Evolutionary conservation across 306 rosid genomes (phyloP), one percentile per base, ranked within the genome.

Genomic region (Morella rubra): DNA sequence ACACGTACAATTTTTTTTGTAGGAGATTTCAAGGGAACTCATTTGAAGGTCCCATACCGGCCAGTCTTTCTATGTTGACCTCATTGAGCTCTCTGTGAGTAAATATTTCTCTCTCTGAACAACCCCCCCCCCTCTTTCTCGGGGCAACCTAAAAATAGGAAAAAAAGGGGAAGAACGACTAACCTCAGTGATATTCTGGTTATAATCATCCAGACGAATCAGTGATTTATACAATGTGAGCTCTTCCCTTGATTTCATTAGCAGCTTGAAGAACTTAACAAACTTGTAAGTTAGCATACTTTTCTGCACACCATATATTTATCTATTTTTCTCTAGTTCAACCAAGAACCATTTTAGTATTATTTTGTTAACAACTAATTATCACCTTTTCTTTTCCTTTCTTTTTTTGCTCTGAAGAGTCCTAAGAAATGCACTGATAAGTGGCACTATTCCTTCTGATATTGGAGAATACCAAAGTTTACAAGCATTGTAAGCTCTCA

Each of bases 21-120:
- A 80, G 84, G 76, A 56, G 52, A 54, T 54, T 81, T 54, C 56
- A 62, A 27, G 84, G 84, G 27, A 81, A 81, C 73, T 71, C 81
- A 44, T 76, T 81, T 66, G 74, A 81, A 64, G 84, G 84, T 14
- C 84, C 84, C 51, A 81, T 76, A 81, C 84, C 84, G 45, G n/a
- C 74, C 8, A 76, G 71, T 62, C 76, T 76, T 65, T 71, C 84
- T 71, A 73, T 62, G 5, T 6, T 81, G 74, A 81, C 44, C 8
- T 20, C 56, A 9, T 53, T 81, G 74, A 46, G 0, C 0, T 8
- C 46, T 65, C 44, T 81, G 84, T 76, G 56, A 72, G 84, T 64
- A 64, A 37, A 73, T 37, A 72, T 67, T 20, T 22, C 6, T 22
- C 3, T 53, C 72, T 19, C 20, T 62, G 42, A 49, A 40, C 40